Evolutionary conservation across 2,329 filamentous ascomycete species (phyloP).

Genomic region (Alternaria triticina): DNA sequence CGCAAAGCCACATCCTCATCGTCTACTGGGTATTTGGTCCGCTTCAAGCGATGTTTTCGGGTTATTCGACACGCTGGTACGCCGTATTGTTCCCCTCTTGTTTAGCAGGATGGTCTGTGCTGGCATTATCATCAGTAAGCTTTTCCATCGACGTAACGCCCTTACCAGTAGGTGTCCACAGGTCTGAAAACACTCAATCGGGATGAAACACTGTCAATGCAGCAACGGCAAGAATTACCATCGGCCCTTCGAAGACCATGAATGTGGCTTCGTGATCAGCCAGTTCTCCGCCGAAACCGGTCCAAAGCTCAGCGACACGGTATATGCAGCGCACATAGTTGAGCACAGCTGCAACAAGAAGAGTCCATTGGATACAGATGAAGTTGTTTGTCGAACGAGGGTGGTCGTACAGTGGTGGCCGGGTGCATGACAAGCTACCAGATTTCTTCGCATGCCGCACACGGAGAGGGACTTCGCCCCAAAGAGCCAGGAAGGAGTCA

Average conservation of each 20-base stretch:
- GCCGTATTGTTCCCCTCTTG: constrained; percentile 17
- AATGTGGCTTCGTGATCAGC: constrained; percentile 57
- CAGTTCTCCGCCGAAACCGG: constrained; percentile 52
- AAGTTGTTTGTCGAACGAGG: constrained; percentile 23
- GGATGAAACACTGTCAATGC: constrained; percentile 56
- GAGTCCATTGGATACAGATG: constrained; percentile 33
- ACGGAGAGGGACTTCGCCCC: constrained; percentile 41
- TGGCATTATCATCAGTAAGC: constrained; percentile 7
- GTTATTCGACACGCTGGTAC: constrained; percentile 18
- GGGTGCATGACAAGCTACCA: constrained; percentile 22
- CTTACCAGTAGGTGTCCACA: constrained; percentile 20
- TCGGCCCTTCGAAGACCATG: constrained; percentile 59
- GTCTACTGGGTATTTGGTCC: not conserved
- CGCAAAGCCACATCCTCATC: not conserved
- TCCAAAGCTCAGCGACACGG: constrained; percentile 55
- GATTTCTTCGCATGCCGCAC: constrained; percentile 21
- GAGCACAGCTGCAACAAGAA: constrained; percentile 50
- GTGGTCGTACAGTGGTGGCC: constrained; percentile 28
- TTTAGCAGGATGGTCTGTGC: constrained; percentile 15
- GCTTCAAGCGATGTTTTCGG: not conserved
- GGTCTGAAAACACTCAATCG: constrained; percentile 28
- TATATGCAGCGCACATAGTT: constrained; percentile 57
- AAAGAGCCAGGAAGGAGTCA: constrained; percentile 54
- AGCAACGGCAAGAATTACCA: constrained; percentile 56
- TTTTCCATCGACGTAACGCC: constrained; percentile 23